Conservation (phyloP, 768 basidiomycete genomes). For the Naganishia vaughanmartiniae region DNA sequence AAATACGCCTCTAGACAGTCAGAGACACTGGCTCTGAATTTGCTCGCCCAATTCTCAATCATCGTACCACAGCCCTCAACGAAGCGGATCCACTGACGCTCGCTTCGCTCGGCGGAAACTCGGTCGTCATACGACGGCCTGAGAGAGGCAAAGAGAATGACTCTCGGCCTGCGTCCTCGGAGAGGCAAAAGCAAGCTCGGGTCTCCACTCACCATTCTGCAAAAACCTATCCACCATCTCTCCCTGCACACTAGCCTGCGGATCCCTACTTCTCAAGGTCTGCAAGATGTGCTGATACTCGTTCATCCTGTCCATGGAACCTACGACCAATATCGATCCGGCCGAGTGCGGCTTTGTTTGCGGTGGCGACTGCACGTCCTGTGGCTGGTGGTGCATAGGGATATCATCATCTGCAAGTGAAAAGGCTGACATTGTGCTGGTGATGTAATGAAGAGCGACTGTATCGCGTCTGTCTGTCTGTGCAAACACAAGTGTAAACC, state of each 20-base stretch:
- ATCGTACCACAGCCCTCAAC: too few relatives aligned
- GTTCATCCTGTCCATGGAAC: conserved; percentile 46
- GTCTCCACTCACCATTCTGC: conserved; percentile 49
- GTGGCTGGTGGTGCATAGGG: background rate
- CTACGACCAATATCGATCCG: conserved; percentile 41
- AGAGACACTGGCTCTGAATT: too few relatives aligned
- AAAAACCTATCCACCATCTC: conserved; percentile 51
- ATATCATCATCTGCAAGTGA: conserved; percentile 9
- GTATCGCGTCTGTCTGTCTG: background rate
- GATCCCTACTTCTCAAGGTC: conserved; percentile 36
- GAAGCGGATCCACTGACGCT: too few relatives aligned
- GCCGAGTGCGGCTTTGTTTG: conserved; percentile 23
- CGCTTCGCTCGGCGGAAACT: too few relatives aligned
- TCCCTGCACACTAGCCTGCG: conserved; percentile 38
- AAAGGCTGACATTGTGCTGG: conserved; percentile 8
- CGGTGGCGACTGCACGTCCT: too few relatives aligned
- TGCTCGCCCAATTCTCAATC: background rate
- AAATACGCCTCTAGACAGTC: too few relatives aligned
- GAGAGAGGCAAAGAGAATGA: too few relatives aligned
- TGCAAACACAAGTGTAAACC: too few relatives aligned
- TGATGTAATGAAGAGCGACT: background rate
- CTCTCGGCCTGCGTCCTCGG: background rate
- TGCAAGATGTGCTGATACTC: conserved; percentile 46
- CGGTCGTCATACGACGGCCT: too few relatives aligned
- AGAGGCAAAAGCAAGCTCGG: background rate